Evolutionary conservation across 2,329 filamentous ascomycete genomes (phyloP).

Genomic region (Paramyrothecium sp.): DNA sequence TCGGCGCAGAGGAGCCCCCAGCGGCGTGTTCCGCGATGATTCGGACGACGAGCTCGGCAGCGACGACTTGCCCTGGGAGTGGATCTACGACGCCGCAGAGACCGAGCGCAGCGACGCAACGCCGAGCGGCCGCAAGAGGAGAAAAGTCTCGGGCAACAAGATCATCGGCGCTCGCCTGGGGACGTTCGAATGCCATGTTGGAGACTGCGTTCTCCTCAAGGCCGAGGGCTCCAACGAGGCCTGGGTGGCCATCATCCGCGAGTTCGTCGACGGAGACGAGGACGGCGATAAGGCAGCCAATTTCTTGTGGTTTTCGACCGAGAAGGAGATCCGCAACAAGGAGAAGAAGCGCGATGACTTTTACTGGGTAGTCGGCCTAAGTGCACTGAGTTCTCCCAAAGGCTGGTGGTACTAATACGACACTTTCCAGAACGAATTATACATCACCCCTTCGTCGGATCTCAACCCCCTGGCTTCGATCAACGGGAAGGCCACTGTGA

Average conservation of each 20-base stretch:
- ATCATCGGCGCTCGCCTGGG: conserved; percentile 86
- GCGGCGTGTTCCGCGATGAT: conserved; percentile 70
- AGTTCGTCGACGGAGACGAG: conserved; percentile 74
- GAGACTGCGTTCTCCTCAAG: conserved; percentile 84
- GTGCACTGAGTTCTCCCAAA: neutral
- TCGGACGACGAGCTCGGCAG: conserved; percentile 84
- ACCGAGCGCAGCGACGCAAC: conserved; percentile 20
- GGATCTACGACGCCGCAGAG: conserved; percentile 60
- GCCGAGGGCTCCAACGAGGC: conserved; percentile 83
- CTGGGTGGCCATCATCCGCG: conserved; percentile 87
- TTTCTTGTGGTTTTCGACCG: conserved; percentile 95
- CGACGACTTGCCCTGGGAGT: conserved; percentile 75
- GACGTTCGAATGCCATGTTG: conserved; percentile 73
- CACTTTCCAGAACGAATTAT: conserved; percentile 72
- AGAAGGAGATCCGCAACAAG: conserved; percentile 83
- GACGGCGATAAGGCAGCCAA: conserved; percentile 69
- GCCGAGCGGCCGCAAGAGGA: conserved; percentile 31
- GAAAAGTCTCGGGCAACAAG: conserved; percentile 33
- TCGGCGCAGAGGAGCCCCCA: conserved; percentile 13
- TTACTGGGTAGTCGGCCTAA: conserved; percentile 51
- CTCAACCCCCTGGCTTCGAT: conserved; percentile 84
- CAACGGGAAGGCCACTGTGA: conserved; percentile 80
- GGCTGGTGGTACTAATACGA: neutral
- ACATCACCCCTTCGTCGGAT: conserved; percentile 85
- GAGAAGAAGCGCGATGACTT: conserved; percentile 80